Evolutionary conservation across 441 rosid species (phyloP).

Genomic region (Adansonia gregorii): DNA sequence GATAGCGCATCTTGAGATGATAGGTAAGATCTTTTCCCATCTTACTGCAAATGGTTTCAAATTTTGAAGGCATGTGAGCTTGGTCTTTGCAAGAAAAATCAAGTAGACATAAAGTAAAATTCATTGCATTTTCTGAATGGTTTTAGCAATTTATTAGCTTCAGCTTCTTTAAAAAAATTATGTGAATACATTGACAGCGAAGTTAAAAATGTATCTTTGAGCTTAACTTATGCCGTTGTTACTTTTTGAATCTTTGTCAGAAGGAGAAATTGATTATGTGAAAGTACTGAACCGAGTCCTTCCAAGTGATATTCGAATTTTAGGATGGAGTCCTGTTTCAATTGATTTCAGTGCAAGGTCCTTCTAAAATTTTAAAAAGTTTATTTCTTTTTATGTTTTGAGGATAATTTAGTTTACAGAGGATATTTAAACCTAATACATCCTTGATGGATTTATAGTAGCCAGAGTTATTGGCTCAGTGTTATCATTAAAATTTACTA

Average conservation of each 20-base stretch:
- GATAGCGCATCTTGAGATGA: background rate
- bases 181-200: constrained; percentile 12
- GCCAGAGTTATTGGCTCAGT: background rate
- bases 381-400: background rate
- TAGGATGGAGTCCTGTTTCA: constrained; percentile 92
- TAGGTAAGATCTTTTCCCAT: background rate
- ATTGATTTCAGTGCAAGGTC: constrained; percentile 91
- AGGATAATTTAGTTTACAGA: constrained; percentile 21
- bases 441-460: constrained; percentile 19
- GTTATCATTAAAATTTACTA: constrained; percentile 10
- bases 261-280: constrained; percentile 85
- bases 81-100: constrained; percentile 9
- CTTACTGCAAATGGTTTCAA: background rate
- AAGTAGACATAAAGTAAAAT: background rate
- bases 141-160: constrained; percentile 9
- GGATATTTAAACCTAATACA: background rate
- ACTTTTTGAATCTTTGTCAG: constrained; percentile 39
- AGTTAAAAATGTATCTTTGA: constrained; percentile 12
- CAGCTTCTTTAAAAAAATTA: constrained; percentile 14
- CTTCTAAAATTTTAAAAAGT: constrained; percentile 28
- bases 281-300: constrained; percentile 84
- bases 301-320: constrained; percentile 81
- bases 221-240: constrained; percentile 22
- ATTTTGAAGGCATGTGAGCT: background rate
- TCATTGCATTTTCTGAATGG: background rate